phyloP scores from a whole-genome alignment of 768 basidiomycete species.

The Boletus vinaceobasis region DNA sequence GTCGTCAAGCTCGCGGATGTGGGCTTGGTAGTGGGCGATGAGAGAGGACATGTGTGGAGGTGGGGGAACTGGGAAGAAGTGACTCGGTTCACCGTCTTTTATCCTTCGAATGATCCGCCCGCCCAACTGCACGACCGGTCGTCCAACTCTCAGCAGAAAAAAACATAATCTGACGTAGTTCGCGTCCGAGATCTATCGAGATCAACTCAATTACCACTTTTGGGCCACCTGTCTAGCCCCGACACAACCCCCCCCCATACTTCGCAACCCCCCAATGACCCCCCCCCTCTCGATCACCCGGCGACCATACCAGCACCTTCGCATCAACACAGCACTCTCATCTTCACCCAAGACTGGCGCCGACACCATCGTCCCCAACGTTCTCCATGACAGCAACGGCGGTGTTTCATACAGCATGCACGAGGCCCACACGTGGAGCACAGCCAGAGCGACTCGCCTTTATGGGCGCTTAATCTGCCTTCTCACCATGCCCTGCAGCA shows the following conservation, averaged over 20 bases:
- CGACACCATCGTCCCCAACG: not conserved
- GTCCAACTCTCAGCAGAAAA: not conserved
- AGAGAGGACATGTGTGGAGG: conserved; percentile 29
- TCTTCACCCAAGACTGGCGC: too few species aligned
- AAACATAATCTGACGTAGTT: conserved; percentile 21
- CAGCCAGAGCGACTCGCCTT: not conserved
- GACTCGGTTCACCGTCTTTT: not conserved
- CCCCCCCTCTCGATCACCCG: not conserved
- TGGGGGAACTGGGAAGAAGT: not conserved
- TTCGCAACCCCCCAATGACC: conserved; percentile 3
- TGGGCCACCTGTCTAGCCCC: not conserved
- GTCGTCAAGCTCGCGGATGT: conserved; percentile 56
- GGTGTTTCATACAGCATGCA: not conserved
- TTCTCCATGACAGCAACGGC: not conserved
- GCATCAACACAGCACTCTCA: not conserved
- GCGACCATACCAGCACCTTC: not conserved
- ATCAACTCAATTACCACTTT: conserved; percentile 1
- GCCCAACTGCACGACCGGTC: not conserved
- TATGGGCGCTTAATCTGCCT: not conserved
- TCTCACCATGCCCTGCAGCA: not conserved
- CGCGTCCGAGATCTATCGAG: conserved; percentile 7
- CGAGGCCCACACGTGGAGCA: not conserved
- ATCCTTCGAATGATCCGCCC: conserved; percentile 17
- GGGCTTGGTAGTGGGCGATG: conserved; percentile 54
- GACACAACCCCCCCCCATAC: not conserved